Evolutionary conservation across 2,329 filamentous ascomycete species (phyloP), one percentile per base, ranked within the genome.

Genomic region (Verticillium longisporum): DNA sequence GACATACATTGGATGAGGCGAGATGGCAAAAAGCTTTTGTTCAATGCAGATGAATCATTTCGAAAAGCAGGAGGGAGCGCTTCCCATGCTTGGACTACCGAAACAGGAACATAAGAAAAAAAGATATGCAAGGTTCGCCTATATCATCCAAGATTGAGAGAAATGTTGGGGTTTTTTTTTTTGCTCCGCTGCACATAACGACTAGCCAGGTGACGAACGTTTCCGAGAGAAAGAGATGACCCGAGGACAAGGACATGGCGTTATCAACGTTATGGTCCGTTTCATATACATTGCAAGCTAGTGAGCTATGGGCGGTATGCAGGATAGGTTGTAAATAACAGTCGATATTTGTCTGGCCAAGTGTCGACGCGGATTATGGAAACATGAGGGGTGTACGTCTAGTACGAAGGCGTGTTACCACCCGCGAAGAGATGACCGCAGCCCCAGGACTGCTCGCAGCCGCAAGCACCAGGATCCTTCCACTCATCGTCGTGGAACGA

Each of bases 361-460:
- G 45, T 53, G 45, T 53, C 45, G 45, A 53, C 45, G 18, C 18
- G 45, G 45, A 53, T 53, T 53, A 53, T 53, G 45, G 45, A 53
- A 53, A 53, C 9, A 11, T 26, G 26, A 15, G 31, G 54, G 26
- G 5, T 31, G 26, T 31, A 31, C 26, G 26, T 5, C 26, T 31
- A 31, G 26, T 31, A 31, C 26, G 26, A 31, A 31, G 26, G 26
- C 26, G 26, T 31, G 26, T 31, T 31, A 31, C 26, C 26, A 5
- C 26, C 26, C 26, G 4, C 26, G 72, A 85, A 84, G 71, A 82
- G 76, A 61, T 77, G 70, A 62, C 78, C 76, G 72, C 85, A 87
- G 65, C 92, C 91, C 85, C 91, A 97, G 82, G 82, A 81, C 78
- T 88, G 86, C 87, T 97, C 93, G 69, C 92, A 91, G 64, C 77